Percentiles rank a stretch among this genome's conserved stretches.
Evolutionary conservation across 768 basidiomycete genomes (phyloP).

Genomic region (Pholiota molesta): DNA sequence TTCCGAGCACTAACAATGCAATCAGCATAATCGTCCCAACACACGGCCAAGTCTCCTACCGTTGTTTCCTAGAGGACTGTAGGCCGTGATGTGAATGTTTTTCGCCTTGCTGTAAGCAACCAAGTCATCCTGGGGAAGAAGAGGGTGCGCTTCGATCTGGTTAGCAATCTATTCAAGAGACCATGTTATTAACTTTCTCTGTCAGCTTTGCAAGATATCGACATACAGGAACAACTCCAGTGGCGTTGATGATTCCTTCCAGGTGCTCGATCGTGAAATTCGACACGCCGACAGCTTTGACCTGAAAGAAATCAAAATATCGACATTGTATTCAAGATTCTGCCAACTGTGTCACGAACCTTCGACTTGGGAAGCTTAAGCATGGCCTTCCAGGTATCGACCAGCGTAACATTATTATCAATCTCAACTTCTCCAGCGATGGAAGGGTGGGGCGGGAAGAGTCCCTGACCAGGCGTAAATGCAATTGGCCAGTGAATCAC

Average conservation of each 20-base stretch:
- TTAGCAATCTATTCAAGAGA: conserved; percentile 52
- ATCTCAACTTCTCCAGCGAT: conserved; percentile 51
- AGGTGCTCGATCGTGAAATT: conserved; percentile 76
- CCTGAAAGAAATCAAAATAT: conserved; percentile 35
- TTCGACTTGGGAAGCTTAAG: conserved; percentile 72
- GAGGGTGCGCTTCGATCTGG: conserved; percentile 85
- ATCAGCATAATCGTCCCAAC: not conserved
- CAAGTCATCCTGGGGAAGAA: conserved; percentile 75
- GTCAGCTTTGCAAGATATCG: not conserved
- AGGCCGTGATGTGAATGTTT: conserved; percentile 68
- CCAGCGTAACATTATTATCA: conserved; percentile 61
- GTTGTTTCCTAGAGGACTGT: conserved; percentile 83
- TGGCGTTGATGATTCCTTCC: conserved; percentile 66
- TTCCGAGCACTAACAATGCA: conserved; percentile 49
- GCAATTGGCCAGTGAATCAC: conserved; percentile 84
- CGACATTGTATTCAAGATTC: not conserved
- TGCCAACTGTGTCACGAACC: conserved; percentile 34
- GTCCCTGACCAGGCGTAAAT: conserved; percentile 59
- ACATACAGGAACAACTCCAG: conserved; percentile 72
- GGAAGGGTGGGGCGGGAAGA: conserved; percentile 53
- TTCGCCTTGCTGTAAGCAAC: conserved; percentile 69
- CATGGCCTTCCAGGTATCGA: conserved; percentile 86
- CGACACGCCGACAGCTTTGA: conserved; percentile 76
- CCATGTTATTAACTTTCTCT: not conserved
- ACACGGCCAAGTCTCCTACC: conserved; percentile 38